Conservation (phyloP, 345 rosid genomes). For the Brassica carinata region DNA sequence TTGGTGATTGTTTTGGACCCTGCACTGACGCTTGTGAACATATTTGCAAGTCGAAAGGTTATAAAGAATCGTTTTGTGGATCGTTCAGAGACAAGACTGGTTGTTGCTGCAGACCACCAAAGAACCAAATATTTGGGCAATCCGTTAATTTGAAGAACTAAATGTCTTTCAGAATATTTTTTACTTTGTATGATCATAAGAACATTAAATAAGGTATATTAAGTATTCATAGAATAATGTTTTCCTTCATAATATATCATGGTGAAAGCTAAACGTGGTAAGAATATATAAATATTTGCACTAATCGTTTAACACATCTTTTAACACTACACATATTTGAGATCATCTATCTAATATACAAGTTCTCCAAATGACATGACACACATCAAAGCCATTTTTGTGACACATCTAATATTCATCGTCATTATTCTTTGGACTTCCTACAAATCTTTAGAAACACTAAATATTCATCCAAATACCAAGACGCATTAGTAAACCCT, state of each 20-base stretch:
- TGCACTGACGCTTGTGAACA: neutral
- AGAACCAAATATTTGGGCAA: neutral
- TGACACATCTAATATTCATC: neutral
- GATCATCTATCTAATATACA: neutral
- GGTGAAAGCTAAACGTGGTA: neutral
- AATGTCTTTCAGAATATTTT: neutral
- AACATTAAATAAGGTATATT: neutral
- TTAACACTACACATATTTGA: neutral
- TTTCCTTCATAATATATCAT: neutral
- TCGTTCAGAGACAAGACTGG: neutral
- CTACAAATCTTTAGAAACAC: neutral
- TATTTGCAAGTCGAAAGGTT: neutral
- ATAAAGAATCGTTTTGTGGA: neutral
- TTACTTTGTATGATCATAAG: neutral
- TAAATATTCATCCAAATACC: neutral
- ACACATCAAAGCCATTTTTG: neutral
- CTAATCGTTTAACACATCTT: neutral
- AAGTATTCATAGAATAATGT: neutral
- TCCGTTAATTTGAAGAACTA: neutral
- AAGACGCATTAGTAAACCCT: too few relatives aligned
- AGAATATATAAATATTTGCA: neutral
- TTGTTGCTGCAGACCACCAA: constrained; percentile 16
- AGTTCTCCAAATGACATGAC: neutral
- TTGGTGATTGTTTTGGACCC: neutral
- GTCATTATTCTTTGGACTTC: neutral